These are phyloP conservation scores for Lignosus rhinocerotis DNA, from an alignment of 1,284 basidiomycete species.

Conservation along the genomic window DNA sequence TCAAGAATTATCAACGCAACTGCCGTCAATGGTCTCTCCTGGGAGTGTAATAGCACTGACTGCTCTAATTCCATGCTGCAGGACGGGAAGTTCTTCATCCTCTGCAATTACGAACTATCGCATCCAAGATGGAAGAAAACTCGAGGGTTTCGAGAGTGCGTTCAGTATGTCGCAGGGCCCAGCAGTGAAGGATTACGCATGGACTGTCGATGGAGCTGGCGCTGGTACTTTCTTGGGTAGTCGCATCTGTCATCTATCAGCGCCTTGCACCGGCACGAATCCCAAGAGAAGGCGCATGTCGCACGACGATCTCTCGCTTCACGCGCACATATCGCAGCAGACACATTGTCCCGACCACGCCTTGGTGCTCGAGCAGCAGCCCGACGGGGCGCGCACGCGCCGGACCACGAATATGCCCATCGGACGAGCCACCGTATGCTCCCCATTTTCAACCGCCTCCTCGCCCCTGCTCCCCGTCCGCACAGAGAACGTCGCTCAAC, in stretches of 20 bases:
- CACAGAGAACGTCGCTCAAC: constrained; percentile 21
- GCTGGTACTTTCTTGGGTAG: too few relatives aligned
- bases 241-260: neutral
- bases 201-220: too few relatives aligned
- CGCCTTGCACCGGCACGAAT: constrained; percentile 7
- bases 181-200: constrained; percentile 30
- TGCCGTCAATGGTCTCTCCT: constrained; percentile 16
- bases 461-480: neutral
- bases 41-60: constrained; percentile 18
- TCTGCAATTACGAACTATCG: constrained; percentile 13
- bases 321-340: constrained; percentile 31
- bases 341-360: constrained; percentile 26
- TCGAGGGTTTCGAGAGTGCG: too few relatives aligned
- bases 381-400: constrained; percentile 27
- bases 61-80: constrained; percentile 20
- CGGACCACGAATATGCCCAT: constrained; percentile 8
- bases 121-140: neutral
- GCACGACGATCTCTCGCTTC: constrained; percentile 19
- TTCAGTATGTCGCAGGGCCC: constrained; percentile 26
- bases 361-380: constrained; percentile 30
- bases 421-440: neutral
- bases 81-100: constrained; percentile 27
- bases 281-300: constrained; percentile 32
- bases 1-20: constrained; percentile 28
- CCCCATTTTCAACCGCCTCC: neutral